Evolutionary conservation across 805 yeast species (phyloP).

Genomic region (Grigorovia yakushimaensis): DNA sequence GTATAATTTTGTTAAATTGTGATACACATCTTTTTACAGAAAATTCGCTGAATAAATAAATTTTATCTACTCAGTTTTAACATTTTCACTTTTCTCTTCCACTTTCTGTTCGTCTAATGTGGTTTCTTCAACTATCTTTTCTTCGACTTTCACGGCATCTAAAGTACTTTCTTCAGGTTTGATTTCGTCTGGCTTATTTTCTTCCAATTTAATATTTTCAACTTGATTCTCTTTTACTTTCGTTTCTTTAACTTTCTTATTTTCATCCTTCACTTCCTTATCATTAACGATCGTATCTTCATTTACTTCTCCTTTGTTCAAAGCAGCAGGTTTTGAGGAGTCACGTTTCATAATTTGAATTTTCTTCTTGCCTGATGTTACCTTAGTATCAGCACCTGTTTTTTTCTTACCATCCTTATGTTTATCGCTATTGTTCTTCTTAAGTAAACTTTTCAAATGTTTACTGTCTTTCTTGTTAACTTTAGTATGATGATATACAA

Average conservation of each 20-base stretch:
- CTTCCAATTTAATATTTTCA: neutral
- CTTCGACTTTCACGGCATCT: too few relatives aligned
- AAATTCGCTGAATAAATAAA: too few relatives aligned
- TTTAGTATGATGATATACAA: neutral
- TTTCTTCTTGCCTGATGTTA: neutral
- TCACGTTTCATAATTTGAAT: neutral
- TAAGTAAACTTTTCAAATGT: slow-evolving; percentile 8
- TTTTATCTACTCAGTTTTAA: neutral
- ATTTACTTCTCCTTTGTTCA: neutral
- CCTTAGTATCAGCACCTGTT: neutral
- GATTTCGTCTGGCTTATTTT: neutral
- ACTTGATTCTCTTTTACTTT: neutral
- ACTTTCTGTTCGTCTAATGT: neutral
- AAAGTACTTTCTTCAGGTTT: neutral
- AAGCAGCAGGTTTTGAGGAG: neutral
- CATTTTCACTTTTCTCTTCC: neutral
- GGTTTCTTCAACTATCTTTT: neutral
- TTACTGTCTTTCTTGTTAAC: slow-evolving; percentile 10
- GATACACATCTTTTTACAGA: too few relatives aligned
- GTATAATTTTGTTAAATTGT: too few relatives aligned
- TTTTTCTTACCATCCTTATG: neutral
- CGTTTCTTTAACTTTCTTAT: neutral
- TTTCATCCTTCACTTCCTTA: neutral
- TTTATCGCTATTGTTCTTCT: neutral
- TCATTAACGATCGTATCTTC: neutral